Evolutionary conservation across 2,329 filamentous ascomycete species (phyloP).

Genomic region (Colletotrichum sp.): DNA sequence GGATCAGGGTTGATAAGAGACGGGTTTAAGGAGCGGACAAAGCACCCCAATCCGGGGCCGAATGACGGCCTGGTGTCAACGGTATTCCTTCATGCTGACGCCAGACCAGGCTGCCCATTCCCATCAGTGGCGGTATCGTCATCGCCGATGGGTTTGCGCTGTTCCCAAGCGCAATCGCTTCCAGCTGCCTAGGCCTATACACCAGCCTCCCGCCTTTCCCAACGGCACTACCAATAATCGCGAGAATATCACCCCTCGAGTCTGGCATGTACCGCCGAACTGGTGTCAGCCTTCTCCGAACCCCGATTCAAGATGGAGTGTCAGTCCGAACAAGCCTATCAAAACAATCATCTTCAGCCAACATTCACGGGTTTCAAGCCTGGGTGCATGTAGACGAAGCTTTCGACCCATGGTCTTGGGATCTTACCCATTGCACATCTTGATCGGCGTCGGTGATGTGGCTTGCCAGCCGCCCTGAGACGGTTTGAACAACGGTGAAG

Average conservation of each 20-base stretch:
- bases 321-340: background rate
- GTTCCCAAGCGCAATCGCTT: background rate
- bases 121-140: background rate
- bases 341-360: background rate
- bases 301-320: background rate
- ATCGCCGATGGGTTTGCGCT: background rate
- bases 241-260: background rate
- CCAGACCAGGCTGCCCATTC: background rate
- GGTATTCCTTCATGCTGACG: background rate
- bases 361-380: background rate
- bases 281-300: background rate
- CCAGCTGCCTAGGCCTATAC: background rate
- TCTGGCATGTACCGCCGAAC: background rate
- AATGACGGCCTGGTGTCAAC: background rate
- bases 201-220: background rate
- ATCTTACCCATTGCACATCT: background rate
- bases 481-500: background rate
- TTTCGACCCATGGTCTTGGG: background rate
- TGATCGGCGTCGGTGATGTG: background rate
- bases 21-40: slow-evolving; percentile 9
- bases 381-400: background rate
- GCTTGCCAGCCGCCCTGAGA: background rate
- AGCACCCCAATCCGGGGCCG: slow-evolving; percentile 7
- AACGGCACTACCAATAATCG: background rate
- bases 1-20: background rate